phyloP scores from a whole-genome alignment of 352 stramenopile species.

The Phytophthora meadii region DNA sequence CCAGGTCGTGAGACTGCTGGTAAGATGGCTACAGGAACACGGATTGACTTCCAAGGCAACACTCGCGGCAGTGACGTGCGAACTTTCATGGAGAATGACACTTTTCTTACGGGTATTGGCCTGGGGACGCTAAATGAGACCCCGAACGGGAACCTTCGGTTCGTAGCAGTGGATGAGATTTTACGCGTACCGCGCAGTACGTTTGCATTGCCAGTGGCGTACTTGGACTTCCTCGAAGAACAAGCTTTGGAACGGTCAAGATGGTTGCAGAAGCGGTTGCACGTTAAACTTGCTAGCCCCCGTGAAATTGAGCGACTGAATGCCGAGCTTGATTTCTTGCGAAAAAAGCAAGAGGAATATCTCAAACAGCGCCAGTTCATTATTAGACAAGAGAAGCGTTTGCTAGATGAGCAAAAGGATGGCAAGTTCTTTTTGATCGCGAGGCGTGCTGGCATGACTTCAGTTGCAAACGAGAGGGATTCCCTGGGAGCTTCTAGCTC shows the following conservation, averaged over 20 bases:
- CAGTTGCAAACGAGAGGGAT: slow-evolving; percentile 29
- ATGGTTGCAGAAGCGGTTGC: slow-evolving; percentile 58
- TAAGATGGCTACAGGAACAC: slow-evolving; percentile 22
- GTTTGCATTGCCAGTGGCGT: slow-evolving; percentile 77
- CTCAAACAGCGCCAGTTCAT: slow-evolving; percentile 80
- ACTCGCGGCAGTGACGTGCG: slow-evolving; percentile 43
- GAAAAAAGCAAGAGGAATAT: slow-evolving; percentile 78
- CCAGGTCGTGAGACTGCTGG: slow-evolving; percentile 39
- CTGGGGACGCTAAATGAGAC: slow-evolving; percentile 38
- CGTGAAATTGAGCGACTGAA: slow-evolving; percentile 45
- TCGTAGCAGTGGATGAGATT: slow-evolving; percentile 81
- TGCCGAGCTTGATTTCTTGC: slow-evolving; percentile 66
- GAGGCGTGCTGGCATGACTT: slow-evolving; percentile 31
- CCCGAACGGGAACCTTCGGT: slow-evolving; percentile 43
- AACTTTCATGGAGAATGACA: slow-evolving; percentile 70
- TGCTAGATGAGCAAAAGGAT: slow-evolving; percentile 62
- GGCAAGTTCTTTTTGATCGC: slow-evolving; percentile 50
- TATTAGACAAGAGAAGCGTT: slow-evolving; percentile 73
- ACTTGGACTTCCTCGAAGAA: slow-evolving; percentile 77
- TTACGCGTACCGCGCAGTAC: slow-evolving; percentile 75
- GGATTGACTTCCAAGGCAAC: slow-evolving; percentile 23
- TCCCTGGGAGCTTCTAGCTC: slow-evolving; percentile 18
- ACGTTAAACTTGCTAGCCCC: slow-evolving; percentile 16
- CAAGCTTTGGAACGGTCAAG: slow-evolving; percentile 61
- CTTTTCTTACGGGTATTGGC: slow-evolving; percentile 55